Percentiles rank a stretch among this genome's conserved stretches.
These are phyloP conservation scores for Nemania sp. DNA, from an alignment of 2,329 filamentous ascomycete species.

Conservation along the genomic window DNA sequence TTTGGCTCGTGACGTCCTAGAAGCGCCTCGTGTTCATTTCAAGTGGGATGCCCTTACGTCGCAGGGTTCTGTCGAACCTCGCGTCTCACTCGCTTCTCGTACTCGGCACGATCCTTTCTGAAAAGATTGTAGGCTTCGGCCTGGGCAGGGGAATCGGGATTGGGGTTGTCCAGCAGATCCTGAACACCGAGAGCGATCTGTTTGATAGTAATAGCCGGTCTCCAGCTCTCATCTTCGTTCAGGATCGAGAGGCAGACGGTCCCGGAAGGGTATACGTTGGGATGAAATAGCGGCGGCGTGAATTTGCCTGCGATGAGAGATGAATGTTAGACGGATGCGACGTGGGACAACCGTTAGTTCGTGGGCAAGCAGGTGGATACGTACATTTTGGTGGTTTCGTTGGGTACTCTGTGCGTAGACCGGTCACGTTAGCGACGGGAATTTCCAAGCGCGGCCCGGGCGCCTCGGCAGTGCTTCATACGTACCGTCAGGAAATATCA, in stretches of 20 bases:
- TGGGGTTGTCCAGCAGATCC: slow-evolving; percentile 92
- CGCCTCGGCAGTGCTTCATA: slow-evolving; percentile 18
- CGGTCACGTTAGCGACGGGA: slow-evolving; percentile 19
- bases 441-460: not conserved
- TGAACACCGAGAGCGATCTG: slow-evolving; percentile 96
- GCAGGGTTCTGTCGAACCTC: slow-evolving; percentile 90
- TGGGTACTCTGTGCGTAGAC: slow-evolving; percentile 74
- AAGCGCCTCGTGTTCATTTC: not conserved
- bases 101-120: slow-evolving; percentile 84
- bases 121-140: slow-evolving; percentile 97
- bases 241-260: slow-evolving; percentile 96
- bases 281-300: slow-evolving; percentile 91
- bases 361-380: slow-evolving; percentile 39
- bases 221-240: slow-evolving; percentile 98
- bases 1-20: slow-evolving; percentile 8
- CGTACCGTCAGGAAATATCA: slow-evolving; percentile 90
- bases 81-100: slow-evolving; percentile 83
- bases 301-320: slow-evolving; percentile 75
- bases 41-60: slow-evolving; percentile 16
- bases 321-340: slow-evolving; percentile 13
- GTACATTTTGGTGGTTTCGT: slow-evolving; percentile 98
- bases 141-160: slow-evolving; percentile 94
- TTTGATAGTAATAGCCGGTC: slow-evolving; percentile 97
- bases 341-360: not conserved
- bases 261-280: slow-evolving; percentile 97